These are phyloP conservation scores for Phaeosphaeriaceae sp. DNA, from an alignment of 2,329 filamentous ascomycete species.

Conservation along the genomic window DNA sequence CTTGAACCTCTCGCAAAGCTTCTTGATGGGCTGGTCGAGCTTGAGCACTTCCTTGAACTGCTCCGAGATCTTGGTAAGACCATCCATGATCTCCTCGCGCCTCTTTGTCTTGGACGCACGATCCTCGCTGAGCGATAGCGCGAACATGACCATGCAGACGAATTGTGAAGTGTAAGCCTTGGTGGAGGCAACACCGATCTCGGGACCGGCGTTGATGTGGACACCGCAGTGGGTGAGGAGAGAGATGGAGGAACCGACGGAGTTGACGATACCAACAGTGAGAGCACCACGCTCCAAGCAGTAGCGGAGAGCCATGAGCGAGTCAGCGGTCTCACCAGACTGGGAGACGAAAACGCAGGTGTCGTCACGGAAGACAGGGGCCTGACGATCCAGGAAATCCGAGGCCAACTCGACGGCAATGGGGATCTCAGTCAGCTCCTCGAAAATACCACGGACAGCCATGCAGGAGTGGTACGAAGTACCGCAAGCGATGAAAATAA, in stretches of 20 bases:
- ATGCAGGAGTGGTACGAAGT: slow-evolving; percentile 99
- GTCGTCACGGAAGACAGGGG: slow-evolving; percentile 98
- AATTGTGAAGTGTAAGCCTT: slow-evolving; percentile 99
- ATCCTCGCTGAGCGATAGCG: slow-evolving; percentile 93
- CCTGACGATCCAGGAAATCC: slow-evolving; percentile 95
- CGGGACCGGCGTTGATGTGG: slow-evolving; percentile 97
- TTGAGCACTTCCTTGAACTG: slow-evolving; percentile 93
- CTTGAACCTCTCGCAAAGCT: slow-evolving; percentile 92
- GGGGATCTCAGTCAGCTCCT: slow-evolving; percentile 97
- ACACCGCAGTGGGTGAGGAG: slow-evolving; percentile 99
- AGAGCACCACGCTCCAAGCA: slow-evolving; percentile 96
- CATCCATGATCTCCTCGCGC: slow-evolving; percentile 95
- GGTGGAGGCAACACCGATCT: slow-evolving; percentile 98
- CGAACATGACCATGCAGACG: slow-evolving; percentile 99
- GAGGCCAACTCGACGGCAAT: slow-evolving; percentile 97
- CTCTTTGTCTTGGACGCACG: slow-evolving; percentile 91
- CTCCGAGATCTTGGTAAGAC: slow-evolving; percentile 82
- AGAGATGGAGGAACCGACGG: slow-evolving; percentile 97
- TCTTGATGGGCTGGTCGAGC: slow-evolving; percentile 92
- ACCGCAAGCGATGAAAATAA: slow-evolving; percentile 99
- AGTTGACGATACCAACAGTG: slow-evolving; percentile 98
- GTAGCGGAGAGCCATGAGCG: slow-evolving; percentile 94
- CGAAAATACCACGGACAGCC: slow-evolving; percentile 97
- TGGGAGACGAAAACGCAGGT: slow-evolving; percentile 99
- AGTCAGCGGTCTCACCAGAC: slow-evolving; percentile 98